phyloP scores from a whole-genome alignment of 2,329 filamentous ascomycete genomes.

The Phoma sp. region DNA sequence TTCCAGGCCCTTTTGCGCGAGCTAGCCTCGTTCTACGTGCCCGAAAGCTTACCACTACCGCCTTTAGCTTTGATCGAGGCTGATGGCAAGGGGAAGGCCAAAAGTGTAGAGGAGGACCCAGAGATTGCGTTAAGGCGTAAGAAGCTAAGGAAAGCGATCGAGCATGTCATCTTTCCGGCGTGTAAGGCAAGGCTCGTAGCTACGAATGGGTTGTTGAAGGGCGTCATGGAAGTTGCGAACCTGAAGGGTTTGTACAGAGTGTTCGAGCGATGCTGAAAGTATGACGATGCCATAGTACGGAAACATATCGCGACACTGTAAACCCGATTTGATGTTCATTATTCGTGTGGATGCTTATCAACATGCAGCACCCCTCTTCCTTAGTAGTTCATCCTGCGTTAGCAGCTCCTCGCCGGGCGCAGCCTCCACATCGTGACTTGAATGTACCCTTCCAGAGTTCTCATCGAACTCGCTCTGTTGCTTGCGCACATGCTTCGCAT shows the following conservation, averaged over 20 bases:
- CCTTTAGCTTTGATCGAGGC: conserved; percentile 47
- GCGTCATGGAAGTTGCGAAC: conserved; percentile 86
- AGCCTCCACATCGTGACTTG: conserved; percentile 29
- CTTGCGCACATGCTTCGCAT: conserved; percentile 32
- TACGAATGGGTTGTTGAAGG: conserved; percentile 77
- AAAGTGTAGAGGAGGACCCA: conserved; percentile 43
- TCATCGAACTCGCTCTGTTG: conserved; percentile 26
- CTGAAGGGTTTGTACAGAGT: conserved; percentile 92
- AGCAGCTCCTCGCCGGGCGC: conserved; percentile 39
- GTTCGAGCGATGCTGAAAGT: conserved; percentile 82
- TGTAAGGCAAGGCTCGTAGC: conserved; percentile 84
- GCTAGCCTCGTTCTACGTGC: conserved; percentile 88
- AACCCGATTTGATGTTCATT: not conserved
- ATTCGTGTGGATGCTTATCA: not conserved
- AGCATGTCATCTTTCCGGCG: conserved; percentile 88
- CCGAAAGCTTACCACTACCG: conserved; percentile 75
- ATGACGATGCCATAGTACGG: not conserved
- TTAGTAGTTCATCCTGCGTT: conserved; percentile 32
- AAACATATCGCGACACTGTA: not conserved
- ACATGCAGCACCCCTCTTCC: conserved; percentile 34
- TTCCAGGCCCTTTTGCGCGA: conserved; percentile 87
- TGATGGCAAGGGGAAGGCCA: conserved; percentile 44
- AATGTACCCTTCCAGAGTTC: conserved; percentile 22
- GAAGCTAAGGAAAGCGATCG: conserved; percentile 77
- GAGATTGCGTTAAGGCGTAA: conserved; percentile 62